Percentiles rank a stretch among this genome's conserved stretches.
These are phyloP conservation scores for Conringia planisiliqua DNA, from an alignment of 345 rosid genomes.

Conservation along the genomic window DNA sequence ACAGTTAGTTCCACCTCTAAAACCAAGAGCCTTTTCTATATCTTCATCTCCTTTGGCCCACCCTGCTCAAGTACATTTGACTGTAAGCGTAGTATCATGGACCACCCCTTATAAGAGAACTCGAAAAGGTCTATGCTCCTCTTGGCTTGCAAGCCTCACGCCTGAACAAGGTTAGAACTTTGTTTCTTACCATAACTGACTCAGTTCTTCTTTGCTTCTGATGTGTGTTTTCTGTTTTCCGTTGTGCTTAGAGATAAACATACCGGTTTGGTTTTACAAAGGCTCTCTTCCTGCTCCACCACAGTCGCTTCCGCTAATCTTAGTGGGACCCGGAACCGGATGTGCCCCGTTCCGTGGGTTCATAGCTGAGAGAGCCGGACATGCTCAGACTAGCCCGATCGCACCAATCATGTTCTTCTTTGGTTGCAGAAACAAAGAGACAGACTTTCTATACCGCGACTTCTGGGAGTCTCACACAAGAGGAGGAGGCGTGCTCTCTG, in stretches of 20 bases:
- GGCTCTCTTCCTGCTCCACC: slow-evolving; percentile 79
- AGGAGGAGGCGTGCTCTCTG: slow-evolving; percentile 60
- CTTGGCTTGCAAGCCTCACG: slow-evolving; percentile 78
- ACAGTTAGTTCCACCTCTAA: slow-evolving; percentile 82
- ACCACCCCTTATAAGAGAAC: slow-evolving; percentile 81
- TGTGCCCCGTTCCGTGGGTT: slow-evolving; percentile 98
- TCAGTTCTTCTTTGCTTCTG: slow-evolving; percentile 7
- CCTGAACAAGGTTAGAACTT: slow-evolving; percentile 51
- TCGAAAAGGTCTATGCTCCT: slow-evolving; percentile 77
- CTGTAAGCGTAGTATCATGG: slow-evolving; percentile 80
- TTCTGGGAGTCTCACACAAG: slow-evolving; percentile 67
- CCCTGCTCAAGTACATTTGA: slow-evolving; percentile 80
- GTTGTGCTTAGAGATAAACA: slow-evolving; percentile 42
- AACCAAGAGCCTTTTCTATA: slow-evolving; percentile 83
- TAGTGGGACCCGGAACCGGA: slow-evolving; percentile 94
- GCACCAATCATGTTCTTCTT: slow-evolving; percentile 81
- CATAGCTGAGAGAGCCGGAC: slow-evolving; percentile 68
- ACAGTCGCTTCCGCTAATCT: slow-evolving; percentile 67
- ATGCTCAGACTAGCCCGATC: slow-evolving; percentile 40
- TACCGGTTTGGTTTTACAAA: slow-evolving; percentile 81
- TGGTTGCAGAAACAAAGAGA: slow-evolving; percentile 77
- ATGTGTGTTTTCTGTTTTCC: neutral
- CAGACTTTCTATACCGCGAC: slow-evolving; percentile 71
- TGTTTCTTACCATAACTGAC: neutral
- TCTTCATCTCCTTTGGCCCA: slow-evolving; percentile 83